Conservation (phyloP, 1,139 yeast species). For the Hansenula sp. region DNA sequence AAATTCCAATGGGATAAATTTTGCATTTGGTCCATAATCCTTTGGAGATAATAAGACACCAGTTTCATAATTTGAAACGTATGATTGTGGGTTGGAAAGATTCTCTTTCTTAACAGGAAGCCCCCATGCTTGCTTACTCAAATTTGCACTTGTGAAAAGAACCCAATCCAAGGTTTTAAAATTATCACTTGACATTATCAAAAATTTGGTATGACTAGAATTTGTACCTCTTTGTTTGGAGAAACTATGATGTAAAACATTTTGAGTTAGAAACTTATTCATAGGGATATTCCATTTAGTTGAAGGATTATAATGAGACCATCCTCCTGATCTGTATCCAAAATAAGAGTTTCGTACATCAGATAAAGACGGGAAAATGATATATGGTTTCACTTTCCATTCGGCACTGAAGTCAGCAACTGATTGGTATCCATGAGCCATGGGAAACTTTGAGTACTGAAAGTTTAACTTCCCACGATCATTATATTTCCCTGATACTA, state of each 20-base stretch:
- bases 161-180: conserved; percentile 56
- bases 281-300: conserved; percentile 18
- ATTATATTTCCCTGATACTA: conserved; percentile 22
- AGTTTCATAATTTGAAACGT: conserved; percentile 41
- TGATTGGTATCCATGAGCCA: conserved; percentile 30
- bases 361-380: conserved; percentile 42
- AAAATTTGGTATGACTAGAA: conserved; percentile 42
- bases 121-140: conserved; percentile 74
- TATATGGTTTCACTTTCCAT: conserved; percentile 37
- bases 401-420: conserved; percentile 24
- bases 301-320: conserved; percentile 46
- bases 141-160: conserved; percentile 60
- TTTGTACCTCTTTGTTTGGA: conserved; percentile 27
- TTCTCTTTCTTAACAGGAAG: conserved; percentile 10
- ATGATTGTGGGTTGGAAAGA: conserved; percentile 1
- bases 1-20: conserved; percentile 30
- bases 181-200: conserved; percentile 41
- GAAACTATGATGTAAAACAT: conserved; percentile 22
- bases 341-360: conserved; percentile 42
- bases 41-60: conserved; percentile 44
- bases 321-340: conserved; percentile 49
- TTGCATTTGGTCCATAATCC: conserved; percentile 18
- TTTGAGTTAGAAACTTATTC: conserved; percentile 1
- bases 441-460: conserved; percentile 10
- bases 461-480: neutral